Evolutionary conservation across 805 yeast species (phyloP).

Genomic region (Kazachstania psychrophila): DNA sequence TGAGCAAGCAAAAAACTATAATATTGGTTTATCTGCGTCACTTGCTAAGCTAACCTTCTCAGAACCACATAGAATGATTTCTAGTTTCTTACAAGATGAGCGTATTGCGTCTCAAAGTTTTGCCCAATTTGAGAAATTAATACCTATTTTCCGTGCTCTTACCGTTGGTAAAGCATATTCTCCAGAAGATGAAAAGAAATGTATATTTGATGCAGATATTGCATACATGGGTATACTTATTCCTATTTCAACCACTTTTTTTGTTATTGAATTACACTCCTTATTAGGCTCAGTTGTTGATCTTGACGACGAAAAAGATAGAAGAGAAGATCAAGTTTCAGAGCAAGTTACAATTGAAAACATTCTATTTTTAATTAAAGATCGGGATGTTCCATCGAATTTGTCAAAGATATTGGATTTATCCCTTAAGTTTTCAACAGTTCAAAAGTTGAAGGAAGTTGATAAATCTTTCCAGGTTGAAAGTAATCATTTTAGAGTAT

Average conservation of each 20-base stretch:
- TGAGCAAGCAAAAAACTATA: slow-evolving; percentile 2
- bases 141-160: slow-evolving; percentile 1
- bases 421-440: slow-evolving; percentile 37
- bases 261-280: slow-evolving; percentile 23
- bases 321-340: slow-evolving; percentile 7
- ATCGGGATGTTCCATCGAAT: slow-evolving; percentile 28
- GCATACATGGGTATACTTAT: slow-evolving; percentile 24
- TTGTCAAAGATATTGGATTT: slow-evolving; percentile 39
- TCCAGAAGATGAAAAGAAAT: slow-evolving; percentile 4
- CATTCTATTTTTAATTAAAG: slow-evolving; percentile 25
- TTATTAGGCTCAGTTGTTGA: slow-evolving; percentile 15
- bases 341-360: slow-evolving; percentile 26
- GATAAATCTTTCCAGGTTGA: slow-evolving; percentile 46
- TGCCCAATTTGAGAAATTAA: slow-evolving; percentile 8
- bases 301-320: slow-evolving; percentile 2
- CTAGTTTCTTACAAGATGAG: slow-evolving; percentile 23
- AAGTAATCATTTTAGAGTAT: slow-evolving; percentile 49
- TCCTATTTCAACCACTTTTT: slow-evolving; percentile 22
- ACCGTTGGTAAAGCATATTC: not conserved
- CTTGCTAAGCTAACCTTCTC: slow-evolving; percentile 21
- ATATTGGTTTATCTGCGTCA: slow-evolving; percentile 12
- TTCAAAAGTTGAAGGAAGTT: slow-evolving; percentile 21
- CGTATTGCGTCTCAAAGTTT: slow-evolving; percentile 17
- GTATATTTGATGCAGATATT: slow-evolving; percentile 17
- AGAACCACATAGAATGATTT: slow-evolving; percentile 22